Conservation (phyloP, 805 yeast genomes). For the Hanseniaspora taiwanica region DNA sequence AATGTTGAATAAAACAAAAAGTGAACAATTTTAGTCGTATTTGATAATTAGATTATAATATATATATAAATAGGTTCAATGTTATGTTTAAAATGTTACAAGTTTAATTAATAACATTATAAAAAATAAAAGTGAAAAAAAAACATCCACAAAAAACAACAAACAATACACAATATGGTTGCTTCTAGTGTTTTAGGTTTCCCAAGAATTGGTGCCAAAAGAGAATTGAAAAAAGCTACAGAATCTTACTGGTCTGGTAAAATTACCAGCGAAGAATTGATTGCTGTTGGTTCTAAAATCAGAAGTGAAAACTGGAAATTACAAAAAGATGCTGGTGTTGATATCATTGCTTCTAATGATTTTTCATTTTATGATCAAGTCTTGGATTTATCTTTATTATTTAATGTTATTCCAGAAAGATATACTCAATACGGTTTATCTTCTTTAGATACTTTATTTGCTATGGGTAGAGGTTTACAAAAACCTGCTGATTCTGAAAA, state of each 20-base stretch:
- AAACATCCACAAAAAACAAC: not conserved
- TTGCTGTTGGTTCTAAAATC: conserved; percentile 87
- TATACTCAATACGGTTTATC: conserved; percentile 85
- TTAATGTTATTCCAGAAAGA: conserved; percentile 95
- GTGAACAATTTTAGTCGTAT: too few species aligned
- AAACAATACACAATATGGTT: conserved; percentile 50
- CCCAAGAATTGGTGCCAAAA: conserved; percentile 99
- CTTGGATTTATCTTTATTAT: conserved; percentile 78
- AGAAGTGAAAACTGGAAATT: conserved; percentile 96
- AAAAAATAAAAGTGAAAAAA: not conserved
- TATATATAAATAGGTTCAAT: too few species aligned
- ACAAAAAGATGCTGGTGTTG: conserved; percentile 95
- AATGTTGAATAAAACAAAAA: too few species aligned
- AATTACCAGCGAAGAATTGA: conserved; percentile 71
- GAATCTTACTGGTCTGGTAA: conserved; percentile 99
- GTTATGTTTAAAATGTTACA: too few species aligned
- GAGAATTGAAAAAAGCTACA: conserved; percentile 97
- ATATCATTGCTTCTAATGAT: conserved; percentile 92
- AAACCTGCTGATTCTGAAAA: conserved; percentile 80
- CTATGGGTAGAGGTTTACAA: conserved; percentile 99
- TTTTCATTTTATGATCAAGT: conserved; percentile 98
- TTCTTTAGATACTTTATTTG: conserved; percentile 85
- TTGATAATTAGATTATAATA: too few species aligned
- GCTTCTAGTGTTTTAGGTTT: conserved; percentile 95
- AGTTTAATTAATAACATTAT: too few species aligned